Evolutionary conservation across 75 land plant genomes (phyloP), one percentile per base, ranked within the genome.

Genomic region (Sequoia sempervirens): DNA sequence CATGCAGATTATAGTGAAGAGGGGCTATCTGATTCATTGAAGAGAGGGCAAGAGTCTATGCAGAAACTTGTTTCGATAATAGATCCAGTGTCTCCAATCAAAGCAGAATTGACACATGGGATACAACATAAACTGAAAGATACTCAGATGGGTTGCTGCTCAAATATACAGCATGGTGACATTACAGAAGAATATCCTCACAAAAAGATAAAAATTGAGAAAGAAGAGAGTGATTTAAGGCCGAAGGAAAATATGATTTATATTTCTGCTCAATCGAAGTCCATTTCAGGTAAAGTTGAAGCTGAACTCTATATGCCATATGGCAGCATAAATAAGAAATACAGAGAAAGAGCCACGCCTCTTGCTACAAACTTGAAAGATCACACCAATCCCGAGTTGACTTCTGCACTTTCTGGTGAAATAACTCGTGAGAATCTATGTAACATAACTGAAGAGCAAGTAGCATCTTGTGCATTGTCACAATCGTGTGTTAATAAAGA

Each of bases 181-280:
- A 54, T 53, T 52, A 38, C 82, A 81, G 40, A 50, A 54, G 40
- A 54, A 54, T 54, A 50, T 52, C 64, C 61, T 46, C 56, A 36
- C 41, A 81, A 81, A 81, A 54, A 36, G 37, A 54, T 54, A 81
- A 81, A 53, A 81, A 34, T 81, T n/a, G 82, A 36, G 61, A 81
- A 81, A 81, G 61, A 52, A 53, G 64, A 81, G 36, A 36, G 41
- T 34, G 40, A 52, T 32, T n/a, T 81, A 15, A 30, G 36, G 47
- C 47, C 12, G 18, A 47, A 80, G 81, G 32, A 46, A 46, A 20
- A 45, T 9, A 26, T 28, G n/a, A 47, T 80, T 47, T 14, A 80
- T 41, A 47, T 47, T 46, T 80, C 54, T 80, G 20, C 28, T 80
- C 56, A 80, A 80, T 7, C 81, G 4, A 14, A 80, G 54, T 23